Evolutionary conservation across 805 yeast genomes (phyloP).

Genomic region (Soucietia sequanensis): DNA sequence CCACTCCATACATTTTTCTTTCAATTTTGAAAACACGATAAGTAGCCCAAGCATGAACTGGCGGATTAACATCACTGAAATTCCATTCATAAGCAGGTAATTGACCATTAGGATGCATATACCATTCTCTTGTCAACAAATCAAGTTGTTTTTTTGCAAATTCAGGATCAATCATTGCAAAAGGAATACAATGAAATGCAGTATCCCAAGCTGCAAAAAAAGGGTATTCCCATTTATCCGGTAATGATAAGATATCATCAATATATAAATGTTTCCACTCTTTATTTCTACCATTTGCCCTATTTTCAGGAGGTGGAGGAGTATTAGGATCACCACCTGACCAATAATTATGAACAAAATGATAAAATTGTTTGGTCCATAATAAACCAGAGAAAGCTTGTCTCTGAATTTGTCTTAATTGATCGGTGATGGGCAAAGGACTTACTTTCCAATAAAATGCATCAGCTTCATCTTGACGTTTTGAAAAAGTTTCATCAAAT

Average conservation of each 20-base stretch:
- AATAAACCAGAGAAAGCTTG: conserved; percentile 92
- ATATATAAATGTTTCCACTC: conserved; percentile 89
- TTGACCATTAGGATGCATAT: conserved; percentile 98
- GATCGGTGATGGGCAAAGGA: conserved; percentile 80
- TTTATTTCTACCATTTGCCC: conserved; percentile 84
- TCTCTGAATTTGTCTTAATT: conserved; percentile 78
- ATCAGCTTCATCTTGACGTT: conserved; percentile 85
- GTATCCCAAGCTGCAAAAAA: conserved; percentile 98
- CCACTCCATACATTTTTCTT: conserved; percentile 76
- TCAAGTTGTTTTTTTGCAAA: conserved; percentile 89
- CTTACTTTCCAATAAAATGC: conserved; percentile 87
- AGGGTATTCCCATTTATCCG: conserved; percentile 96
- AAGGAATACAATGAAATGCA: conserved; percentile 90
- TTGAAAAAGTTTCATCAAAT: conserved; percentile 65
- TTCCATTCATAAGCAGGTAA: conserved; percentile 98
- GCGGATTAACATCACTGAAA: conserved; percentile 93
- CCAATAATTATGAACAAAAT: conserved; percentile 86
- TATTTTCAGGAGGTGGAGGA: conserved; percentile 70
- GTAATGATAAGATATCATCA: conserved; percentile 83
- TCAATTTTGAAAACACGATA: conserved; percentile 86
- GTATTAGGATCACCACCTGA: conserved; percentile 77
- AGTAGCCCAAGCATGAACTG: conserved; percentile 96
- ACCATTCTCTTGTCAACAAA: conserved; percentile 88
- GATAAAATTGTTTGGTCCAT: conserved; percentile 92
- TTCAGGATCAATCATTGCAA: conserved; percentile 90